These are phyloP conservation scores for Thalassia testudinum DNA, from an alignment of 116 monocot genomes.

Conservation along the genomic window DNA sequence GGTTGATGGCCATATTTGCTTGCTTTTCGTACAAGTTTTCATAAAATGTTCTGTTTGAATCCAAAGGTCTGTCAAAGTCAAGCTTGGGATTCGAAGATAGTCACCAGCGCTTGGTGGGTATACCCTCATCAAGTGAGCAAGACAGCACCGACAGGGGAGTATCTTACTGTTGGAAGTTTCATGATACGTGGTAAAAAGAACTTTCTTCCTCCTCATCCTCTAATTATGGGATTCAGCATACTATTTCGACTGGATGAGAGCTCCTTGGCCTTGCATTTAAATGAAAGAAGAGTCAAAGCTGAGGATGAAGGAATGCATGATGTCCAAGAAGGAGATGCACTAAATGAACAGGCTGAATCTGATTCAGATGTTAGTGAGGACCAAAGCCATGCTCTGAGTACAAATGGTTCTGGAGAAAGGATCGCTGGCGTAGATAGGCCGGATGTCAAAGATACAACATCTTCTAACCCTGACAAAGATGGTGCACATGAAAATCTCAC, in stretches of 20 bases:
- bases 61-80: conserved; percentile 91
- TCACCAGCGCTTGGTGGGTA: conserved; percentile 99
- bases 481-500: conserved; percentile 5
- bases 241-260: conserved; percentile 98
- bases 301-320: conserved; percentile 66
- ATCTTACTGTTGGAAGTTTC: conserved; percentile 95
- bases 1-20: too few relatives aligned
- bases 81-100: conserved; percentile 98
- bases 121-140: conserved; percentile 99
- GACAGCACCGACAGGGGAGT: conserved; percentile 98
- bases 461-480: conserved; percentile 3
- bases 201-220: conserved; percentile 92
- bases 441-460: background rate
- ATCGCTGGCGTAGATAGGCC: background rate
- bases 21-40: too few relatives aligned
- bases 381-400: background rate
- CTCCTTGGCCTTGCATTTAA: conserved; percentile 82
- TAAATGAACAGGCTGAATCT: conserved; percentile 24
- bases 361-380: conserved; percentile 31
- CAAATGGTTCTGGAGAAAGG: conserved; percentile 1
- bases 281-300: conserved; percentile 93
- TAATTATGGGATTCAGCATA: conserved; percentile 97
- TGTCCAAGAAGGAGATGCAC: conserved; percentile 18
- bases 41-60: too few relatives aligned
- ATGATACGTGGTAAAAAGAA: conserved; percentile 99